Base-by-base conservation (phyloP, 495 filamentous ascomycete species). In the Jackrogersella multiformis region DNA sequence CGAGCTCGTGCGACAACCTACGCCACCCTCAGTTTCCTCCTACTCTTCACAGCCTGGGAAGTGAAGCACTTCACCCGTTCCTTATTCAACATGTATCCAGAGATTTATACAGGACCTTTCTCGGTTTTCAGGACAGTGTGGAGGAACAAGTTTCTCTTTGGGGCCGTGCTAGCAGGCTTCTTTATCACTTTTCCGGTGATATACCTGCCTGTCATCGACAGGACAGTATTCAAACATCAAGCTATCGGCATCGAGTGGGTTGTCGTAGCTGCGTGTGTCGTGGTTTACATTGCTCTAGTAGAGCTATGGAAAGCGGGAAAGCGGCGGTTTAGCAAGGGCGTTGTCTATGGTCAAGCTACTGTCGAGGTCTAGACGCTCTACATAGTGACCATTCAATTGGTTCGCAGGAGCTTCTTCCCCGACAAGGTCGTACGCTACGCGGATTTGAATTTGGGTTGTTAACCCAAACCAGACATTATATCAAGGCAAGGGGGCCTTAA, bases 1-100 rank as follows among this genome's bases (percentile, higher is more conserved):
- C 87, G 87, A 7, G 90, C 89, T 3, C 86, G 90, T 9, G 89
- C 90, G 5, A 88, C 90, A 1, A 88, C 86, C 0, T 92, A 90
- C 66, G 88, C 87, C 10, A 89, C 86, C 55, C 81, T 88, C 1
- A 86, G 82, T 20, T 86, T 85, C 76, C 78, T 85, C 28, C 74
- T 86, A 0, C 78, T 87, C 21, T 74, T 87, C 65, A 84, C 82
- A n/a, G 84, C 84, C 16, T 85, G 83, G 82, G 84, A 87, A 63
- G 82, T 86, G 56, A 86, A 85, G 64, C 82, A 86, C 61, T 83
- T 86, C 64, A 78, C 78, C 0, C 82, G 81, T 49, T 81, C 78
- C 4, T 70, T 87, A 20, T 87, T 87, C 75, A 79, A 80, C 67
- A 74, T 86, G 54, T 77, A 84, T 60, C 82, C 84, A 6, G 70